Conservation (phyloP, 768 basidiomycete species). For the Daedalea quercina region DNA sequence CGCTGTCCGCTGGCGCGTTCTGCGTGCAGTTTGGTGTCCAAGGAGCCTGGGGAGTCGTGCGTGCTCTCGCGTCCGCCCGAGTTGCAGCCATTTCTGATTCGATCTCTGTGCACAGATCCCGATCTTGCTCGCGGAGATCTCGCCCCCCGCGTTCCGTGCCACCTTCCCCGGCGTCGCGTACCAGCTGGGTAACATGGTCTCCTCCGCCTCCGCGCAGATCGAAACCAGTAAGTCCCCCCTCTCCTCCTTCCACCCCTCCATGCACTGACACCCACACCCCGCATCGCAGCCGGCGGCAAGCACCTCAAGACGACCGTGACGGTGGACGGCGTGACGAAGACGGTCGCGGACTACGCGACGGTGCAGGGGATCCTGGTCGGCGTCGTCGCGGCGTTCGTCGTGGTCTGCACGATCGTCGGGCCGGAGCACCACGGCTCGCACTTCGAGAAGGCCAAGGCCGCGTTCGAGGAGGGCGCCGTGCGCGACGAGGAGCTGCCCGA, state of each 20-base stretch:
- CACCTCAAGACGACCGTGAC: slow-evolving; percentile 28
- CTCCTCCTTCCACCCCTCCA: background rate
- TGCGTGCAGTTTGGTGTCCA: slow-evolving; percentile 85
- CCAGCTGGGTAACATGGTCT: slow-evolving; percentile 61
- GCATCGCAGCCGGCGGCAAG: slow-evolving; percentile 36
- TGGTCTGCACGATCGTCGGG: slow-evolving; percentile 73
- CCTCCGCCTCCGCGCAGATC: slow-evolving; percentile 28
- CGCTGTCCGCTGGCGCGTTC: slow-evolving; percentile 79
- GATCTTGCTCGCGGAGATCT: slow-evolving; percentile 77
- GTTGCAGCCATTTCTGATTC: background rate
- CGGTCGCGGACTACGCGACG: slow-evolving; percentile 40
- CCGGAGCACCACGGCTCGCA: slow-evolving; percentile 60
- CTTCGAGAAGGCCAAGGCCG: slow-evolving; percentile 79
- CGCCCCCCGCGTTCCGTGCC: slow-evolving; percentile 84
- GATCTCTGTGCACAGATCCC: slow-evolving; percentile 38
- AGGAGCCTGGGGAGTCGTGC: slow-evolving; percentile 83
- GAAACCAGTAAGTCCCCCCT: slow-evolving; percentile 22
- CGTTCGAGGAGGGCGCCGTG: slow-evolving; percentile 70
- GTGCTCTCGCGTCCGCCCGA: slow-evolving; percentile 18
- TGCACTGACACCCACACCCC: background rate
- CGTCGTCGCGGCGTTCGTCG: slow-evolving; percentile 67
- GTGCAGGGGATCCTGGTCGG: slow-evolving; percentile 90
- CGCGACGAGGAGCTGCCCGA: slow-evolving; percentile 37
- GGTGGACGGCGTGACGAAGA: slow-evolving; percentile 17
- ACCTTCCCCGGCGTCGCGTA: slow-evolving; percentile 85